Evolutionary conservation across 2,329 filamentous ascomycete species (phyloP), one percentile per base, ranked within the genome.

Genomic region (Ceratocystis cacaofunesta): DNA sequence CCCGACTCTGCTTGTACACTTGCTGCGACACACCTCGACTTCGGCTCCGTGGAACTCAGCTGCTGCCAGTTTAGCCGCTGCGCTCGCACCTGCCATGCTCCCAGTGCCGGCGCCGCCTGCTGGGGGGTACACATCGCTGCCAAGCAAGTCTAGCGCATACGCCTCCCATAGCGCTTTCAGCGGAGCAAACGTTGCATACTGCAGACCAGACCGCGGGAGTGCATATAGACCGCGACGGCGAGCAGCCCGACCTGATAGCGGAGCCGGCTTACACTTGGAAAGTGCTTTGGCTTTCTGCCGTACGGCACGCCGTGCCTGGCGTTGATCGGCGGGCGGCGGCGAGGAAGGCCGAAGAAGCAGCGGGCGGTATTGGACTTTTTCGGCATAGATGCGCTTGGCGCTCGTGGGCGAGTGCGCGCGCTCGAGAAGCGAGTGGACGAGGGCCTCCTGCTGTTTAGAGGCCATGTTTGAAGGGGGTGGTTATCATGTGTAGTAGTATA

Each of bases 41-140:
- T 85, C 78, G 17, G 92, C 92, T 1, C 94, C 94, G 73, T 97
- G 92, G 71, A 91, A 92, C 75, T 99, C 94, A 1, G 92, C 92
- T 66, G 87, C 90, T 57, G 84, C 85, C 43, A 99, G 77, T 74
- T 94, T 88, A 3, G 88, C 87, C 4, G 86, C 88, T 1, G 86
- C 81, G 5, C 75, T 70, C 2, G 82, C 77, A 0, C 82, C 83
- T 19, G 86, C 79, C 0, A 78, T 73, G 67, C 83, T 81, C 63
- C 82, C 72, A 5, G 87, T 88, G 2, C 62, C 75, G 1, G 82
- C 76, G 0, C 83, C 83, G 19, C 86, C 79, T 0, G 78, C 77
- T 4, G 36, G 36, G 10, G 36, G 36, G 68, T 79, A 79, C 1
- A 84, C 73, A 68, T 83, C 81, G 65, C 83, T 72, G 4, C 61